A percentile compares a stretch with the other conserved stretches of the same genome.
These are phyloP conservation scores for Auricularia heimuer DNA, from an alignment of 768 basidiomycete species.

Conservation along the genomic window DNA sequence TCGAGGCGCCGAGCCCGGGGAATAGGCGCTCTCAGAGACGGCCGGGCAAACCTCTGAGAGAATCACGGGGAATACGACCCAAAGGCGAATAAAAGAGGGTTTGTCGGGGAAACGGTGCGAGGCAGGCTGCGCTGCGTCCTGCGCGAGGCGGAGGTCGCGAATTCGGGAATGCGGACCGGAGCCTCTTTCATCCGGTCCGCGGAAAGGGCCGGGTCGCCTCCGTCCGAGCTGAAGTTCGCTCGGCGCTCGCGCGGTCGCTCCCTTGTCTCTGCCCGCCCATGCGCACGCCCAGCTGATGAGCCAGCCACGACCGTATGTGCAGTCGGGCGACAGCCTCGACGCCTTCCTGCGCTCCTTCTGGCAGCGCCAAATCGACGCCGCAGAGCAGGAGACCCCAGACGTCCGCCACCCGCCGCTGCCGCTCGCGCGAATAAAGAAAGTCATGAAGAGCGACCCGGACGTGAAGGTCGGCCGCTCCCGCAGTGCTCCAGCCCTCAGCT, in stretches of 20 bases:
- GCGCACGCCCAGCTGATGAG: slow-evolving; percentile 1
- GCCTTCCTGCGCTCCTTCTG: slow-evolving; percentile 82
- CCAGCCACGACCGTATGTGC: slow-evolving; percentile 48
- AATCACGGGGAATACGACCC: no score
- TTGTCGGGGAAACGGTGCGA: background rate
- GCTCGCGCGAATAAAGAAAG: slow-evolving; percentile 94
- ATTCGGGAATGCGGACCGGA: background rate
- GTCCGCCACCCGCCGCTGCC: slow-evolving; percentile 83
- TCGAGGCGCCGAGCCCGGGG: no score
- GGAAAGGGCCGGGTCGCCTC: background rate
- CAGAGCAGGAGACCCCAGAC: slow-evolving; percentile 83
- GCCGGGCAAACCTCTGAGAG: no score
- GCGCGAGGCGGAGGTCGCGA: background rate
- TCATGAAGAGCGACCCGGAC: slow-evolving; percentile 97
- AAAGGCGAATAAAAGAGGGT: no score
- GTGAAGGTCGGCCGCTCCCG: slow-evolving; percentile 56
- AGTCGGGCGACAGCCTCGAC: slow-evolving; percentile 77
- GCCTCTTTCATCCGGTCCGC: background rate
- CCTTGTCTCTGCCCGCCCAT: background rate
- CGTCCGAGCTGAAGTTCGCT: background rate
- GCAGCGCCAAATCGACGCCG: slow-evolving; percentile 78
- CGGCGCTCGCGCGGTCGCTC: background rate
- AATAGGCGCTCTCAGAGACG: no score
- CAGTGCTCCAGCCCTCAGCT: slow-evolving; percentile 5
- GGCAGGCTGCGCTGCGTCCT: background rate